Base-by-base conservation (phyloP, 345 rosid species). In the Luvunga scandens region DNA sequence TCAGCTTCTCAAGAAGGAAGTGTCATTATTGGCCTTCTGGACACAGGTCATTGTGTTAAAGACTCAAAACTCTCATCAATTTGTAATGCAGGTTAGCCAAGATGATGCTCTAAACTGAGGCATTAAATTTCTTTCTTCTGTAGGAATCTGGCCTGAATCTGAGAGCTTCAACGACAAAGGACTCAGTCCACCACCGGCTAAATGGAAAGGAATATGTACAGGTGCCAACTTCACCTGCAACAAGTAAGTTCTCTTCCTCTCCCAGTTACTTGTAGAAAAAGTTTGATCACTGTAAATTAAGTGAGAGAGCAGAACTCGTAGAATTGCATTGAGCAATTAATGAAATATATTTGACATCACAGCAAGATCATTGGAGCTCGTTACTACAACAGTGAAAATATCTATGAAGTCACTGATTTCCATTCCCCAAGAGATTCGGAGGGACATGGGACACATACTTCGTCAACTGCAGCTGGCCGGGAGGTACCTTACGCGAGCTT, bases 211-310 rank as follows among this genome's bases (percentile, higher is more conserved):
- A 45, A 38, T 16, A 45, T 85, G 88, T 65, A 73, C 60, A 36
- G 71, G 82, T 4, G 70, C 69, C 66, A 86, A 84, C 74, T 82
- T 88, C 83, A 86, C 86, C 22, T 86, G 89, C 80, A 86, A 86
- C 68, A 84, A 81, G 91, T 88, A 65, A 80, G 67, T 16, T 53
- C 63, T 33, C 45, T 68, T n/a, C 36, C n/a, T 34, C 45, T 62
- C 53, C 36, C 22, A 45, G 50, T 13, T 12, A 45, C 50, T 45
- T 45, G 50, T 13, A 45, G 18, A 45, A 60, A 25, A 60, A 60
- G 65, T 8, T 21, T 12, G 9, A n/a, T 12, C 53, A 38, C 12
- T n/a, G 28, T n/a, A 66, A 36, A 38, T 38, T 38, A 38, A 9
- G 9, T 2, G 22, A 5, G 22, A 14, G 16, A 66, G 9, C 2